phyloP scores from a whole-genome alignment of 192 early-diverging fungal genomes.

The Jimgerdemannia lactiflua region DNA sequence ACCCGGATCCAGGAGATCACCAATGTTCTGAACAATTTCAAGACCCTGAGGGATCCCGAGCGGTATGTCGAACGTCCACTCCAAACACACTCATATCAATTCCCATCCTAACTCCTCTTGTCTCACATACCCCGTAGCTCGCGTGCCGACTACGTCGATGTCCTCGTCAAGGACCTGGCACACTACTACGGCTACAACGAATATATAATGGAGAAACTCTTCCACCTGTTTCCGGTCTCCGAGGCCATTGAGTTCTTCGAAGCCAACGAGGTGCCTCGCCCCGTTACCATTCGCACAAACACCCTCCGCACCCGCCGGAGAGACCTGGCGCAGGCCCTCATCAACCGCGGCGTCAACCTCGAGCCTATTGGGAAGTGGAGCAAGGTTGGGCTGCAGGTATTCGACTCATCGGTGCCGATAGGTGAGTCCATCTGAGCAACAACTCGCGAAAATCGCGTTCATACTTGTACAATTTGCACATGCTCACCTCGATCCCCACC shows the following conservation, averaged over 20 bases:
- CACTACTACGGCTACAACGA: constrained; percentile 96
- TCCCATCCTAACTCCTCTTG: constrained; percentile 22
- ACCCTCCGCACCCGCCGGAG: constrained; percentile 91
- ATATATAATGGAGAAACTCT: constrained; percentile 86
- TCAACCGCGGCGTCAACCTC: constrained; percentile 96
- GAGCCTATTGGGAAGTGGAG: constrained; percentile 99
- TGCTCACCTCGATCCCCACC: not conserved
- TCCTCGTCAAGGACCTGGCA: constrained; percentile 87
- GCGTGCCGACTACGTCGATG: constrained; percentile 82
- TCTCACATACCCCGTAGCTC: constrained; percentile 11
- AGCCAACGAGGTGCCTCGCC: constrained; percentile 95
- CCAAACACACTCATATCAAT: not conserved
- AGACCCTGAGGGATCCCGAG: constrained; percentile 71
- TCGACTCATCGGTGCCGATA: constrained; percentile 93
- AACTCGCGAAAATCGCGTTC: not conserved
- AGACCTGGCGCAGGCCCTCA: constrained; percentile 92
- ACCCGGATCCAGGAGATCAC: constrained; percentile 91
- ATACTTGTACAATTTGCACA: too few species aligned
- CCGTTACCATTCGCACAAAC: constrained; percentile 96
- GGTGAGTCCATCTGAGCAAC: constrained; percentile 27
- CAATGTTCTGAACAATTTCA: constrained; percentile 88
- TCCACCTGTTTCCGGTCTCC: constrained; percentile 86
- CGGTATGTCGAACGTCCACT: constrained; percentile 25
- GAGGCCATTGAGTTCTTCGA: constrained; percentile 99
- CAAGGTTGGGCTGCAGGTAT: constrained; percentile 96